Percentiles rank a stretch among this genome's conserved stretches.
Conservation (phyloP, 2,329 filamentous ascomycete genomes). For the Fusarium coffeatum region DNA sequence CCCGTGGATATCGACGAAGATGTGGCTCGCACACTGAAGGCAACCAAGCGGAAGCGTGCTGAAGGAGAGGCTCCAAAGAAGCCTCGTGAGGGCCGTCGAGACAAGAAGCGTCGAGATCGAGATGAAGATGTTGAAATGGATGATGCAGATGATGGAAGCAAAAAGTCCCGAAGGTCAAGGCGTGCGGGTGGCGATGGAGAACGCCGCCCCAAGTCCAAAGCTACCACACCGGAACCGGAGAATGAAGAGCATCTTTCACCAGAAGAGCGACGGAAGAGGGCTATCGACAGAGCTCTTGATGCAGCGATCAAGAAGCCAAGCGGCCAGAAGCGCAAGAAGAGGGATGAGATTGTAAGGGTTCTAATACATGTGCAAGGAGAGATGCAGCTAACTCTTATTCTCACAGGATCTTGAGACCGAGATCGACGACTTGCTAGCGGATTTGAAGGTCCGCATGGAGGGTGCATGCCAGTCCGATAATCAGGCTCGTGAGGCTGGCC, state of each 20-base stretch:
- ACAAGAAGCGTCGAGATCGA: conserved; percentile 68
- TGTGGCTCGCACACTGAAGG: conserved; percentile 71
- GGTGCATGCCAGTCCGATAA: conserved; percentile 89
- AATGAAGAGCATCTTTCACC: conserved; percentile 84
- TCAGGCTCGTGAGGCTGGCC: conserved; percentile 78
- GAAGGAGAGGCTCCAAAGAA: conserved; percentile 76
- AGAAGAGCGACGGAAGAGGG: conserved; percentile 84
- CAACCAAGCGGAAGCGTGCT: conserved; percentile 72
- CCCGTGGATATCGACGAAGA: conserved; percentile 77
- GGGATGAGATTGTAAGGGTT: conserved; percentile 82
- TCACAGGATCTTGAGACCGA: conserved; percentile 85
- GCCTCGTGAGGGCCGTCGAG: conserved; percentile 77
- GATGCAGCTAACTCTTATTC: conserved; percentile 33
- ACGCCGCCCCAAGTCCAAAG: conserved; percentile 61
- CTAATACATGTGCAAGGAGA: background rate
- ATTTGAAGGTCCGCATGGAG: conserved; percentile 91
- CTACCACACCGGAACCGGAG: conserved; percentile 67
- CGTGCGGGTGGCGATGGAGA: conserved; percentile 58
- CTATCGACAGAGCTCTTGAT: conserved; percentile 88
- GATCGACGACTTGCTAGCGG: conserved; percentile 89
- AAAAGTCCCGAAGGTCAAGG: conserved; percentile 61
- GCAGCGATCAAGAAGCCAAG: conserved; percentile 85
- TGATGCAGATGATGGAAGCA: conserved; percentile 59
- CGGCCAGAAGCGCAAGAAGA: conserved; percentile 75
- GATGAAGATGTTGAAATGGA: conserved; percentile 63